Evolutionary conservation across 139 green algal genomes (phyloP).

Genomic region (Chlamydomonas incerta): DNA sequence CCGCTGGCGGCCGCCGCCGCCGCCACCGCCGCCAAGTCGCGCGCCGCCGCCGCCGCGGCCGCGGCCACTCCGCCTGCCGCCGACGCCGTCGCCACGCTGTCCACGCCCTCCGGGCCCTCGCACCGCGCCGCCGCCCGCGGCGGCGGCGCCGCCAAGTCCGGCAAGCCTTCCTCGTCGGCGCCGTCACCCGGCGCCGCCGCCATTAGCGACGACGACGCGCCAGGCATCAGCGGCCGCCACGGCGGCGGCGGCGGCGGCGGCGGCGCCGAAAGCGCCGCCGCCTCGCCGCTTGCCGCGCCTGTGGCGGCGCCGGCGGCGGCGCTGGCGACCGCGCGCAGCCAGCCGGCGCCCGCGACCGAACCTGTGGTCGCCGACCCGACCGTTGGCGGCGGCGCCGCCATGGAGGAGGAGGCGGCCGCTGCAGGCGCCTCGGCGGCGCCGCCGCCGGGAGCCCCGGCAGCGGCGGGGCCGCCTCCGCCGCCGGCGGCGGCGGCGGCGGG

Average conservation of each 20-base stretch:
- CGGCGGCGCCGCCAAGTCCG: no score
- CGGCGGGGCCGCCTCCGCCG: background rate
- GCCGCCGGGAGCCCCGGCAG: background rate
- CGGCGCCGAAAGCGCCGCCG: background rate
- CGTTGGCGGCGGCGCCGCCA: no score
- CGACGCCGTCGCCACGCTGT: background rate
- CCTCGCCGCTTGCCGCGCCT: background rate
- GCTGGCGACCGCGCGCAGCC: no score
- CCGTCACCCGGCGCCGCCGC: background rate
- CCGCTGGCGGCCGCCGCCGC: background rate
- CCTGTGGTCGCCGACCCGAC: no score
- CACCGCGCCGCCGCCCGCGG: no score
- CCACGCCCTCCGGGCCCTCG: no score
- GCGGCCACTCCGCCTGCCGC: no score
- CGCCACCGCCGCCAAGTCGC: background rate
- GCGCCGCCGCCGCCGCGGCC: background rate
- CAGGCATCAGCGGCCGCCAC: constrained; percentile 16
- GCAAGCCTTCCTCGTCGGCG: no score
- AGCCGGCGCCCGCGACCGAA: background rate
- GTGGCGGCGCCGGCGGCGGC: background rate
- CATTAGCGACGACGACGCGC: background rate
- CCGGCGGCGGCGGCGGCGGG: background rate
- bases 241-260: background rate
- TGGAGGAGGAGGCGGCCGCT: no score
- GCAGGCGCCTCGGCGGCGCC: background rate